Evolutionary conservation across 75 land plant species (phyloP), one percentile per base, ranked within the genome.

Genomic region (Adiantum capillusveneris): DNA sequence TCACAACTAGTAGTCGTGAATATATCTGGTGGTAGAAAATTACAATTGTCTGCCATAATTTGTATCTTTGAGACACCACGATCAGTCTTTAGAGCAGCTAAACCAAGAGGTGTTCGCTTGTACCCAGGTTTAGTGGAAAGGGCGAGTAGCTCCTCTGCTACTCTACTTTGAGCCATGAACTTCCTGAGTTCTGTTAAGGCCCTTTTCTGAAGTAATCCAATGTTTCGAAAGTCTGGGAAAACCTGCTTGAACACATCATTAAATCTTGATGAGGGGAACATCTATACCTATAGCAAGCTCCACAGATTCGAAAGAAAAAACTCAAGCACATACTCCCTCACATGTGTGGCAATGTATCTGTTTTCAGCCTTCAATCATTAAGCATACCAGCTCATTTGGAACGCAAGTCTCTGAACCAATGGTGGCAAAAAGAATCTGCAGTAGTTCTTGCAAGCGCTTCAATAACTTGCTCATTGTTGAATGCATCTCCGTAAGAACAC

Each of bases 321-420:
- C n/a, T n/a, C 43, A 41, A 9, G 14, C 9, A 41, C 14, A 9
- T 14, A 41, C 14, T 41, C 43, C 43, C 9, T 41, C 43, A 41
- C 43, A 41, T n/a, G n/a, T n/a, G n/a, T n/a, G n/a, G n/a, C n/a
- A n/a, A n/a, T n/a, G n/a, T n/a, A n/a, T n/a, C n/a, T n/a, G n/a
- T 24, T 52, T 50, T 24, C 5, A 37, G 19, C 20, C 29, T 29
- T 59, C 2, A 7, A 59, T 7, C 20, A 14, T 34, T 24, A 48
- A 13, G 22, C 64, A 44, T 69, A 69, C 71, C 64, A 69, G 44
- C 29, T 69, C 71, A 43, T 57, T 55, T 11, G 71, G 71, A 53
- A 69, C 28, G 31, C 63, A 50, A 22, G 56, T 31, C 11, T 62
- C 51, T 19, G 34, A 46, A 3, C 71, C 71, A 53, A 69, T 69